These are phyloP conservation scores for Avena eriantha DNA, from an alignment of 176 grass and related monocot genomes.

Conservation along the genomic window DNA sequence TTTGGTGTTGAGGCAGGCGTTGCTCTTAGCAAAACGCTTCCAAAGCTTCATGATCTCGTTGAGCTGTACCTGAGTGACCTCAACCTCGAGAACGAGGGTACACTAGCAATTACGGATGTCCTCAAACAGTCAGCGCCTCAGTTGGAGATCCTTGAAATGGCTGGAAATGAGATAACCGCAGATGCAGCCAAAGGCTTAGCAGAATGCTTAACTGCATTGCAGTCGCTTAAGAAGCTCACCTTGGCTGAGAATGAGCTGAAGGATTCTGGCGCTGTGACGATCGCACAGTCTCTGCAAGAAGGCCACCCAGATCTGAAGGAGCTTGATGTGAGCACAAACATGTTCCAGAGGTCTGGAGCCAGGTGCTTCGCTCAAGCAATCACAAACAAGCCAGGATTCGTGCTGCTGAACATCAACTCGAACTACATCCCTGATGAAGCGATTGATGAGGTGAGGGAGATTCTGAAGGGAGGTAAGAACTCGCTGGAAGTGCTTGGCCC, in stretches of 20 bases:
- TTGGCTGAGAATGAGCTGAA: background rate
- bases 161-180: background rate
- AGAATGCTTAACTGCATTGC: background rate
- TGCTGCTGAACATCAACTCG: slow-evolving; percentile 68
- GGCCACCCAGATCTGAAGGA: slow-evolving; percentile 9
- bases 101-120: background rate
- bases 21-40: background rate
- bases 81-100: background rate
- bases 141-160: slow-evolving; percentile 21
- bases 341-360: background rate
- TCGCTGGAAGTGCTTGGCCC: slow-evolving; percentile 61
- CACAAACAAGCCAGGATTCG: slow-evolving; percentile 52
- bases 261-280: background rate
- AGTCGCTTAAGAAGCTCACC: slow-evolving; percentile 20
- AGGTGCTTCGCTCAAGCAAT: slow-evolving; percentile 6
- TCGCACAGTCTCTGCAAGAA: background rate
- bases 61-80: slow-evolving; percentile 14
- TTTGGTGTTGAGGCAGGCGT: slow-evolving; percentile 17
- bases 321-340: slow-evolving; percentile 8
- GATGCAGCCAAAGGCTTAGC: background rate
- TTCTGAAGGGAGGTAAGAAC: slow-evolving; percentile 63
- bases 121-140: background rate
- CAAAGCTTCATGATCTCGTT: background rate
- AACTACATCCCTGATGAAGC: slow-evolving; percentile 79
- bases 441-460: slow-evolving; percentile 79